Evolutionary conservation across 805 yeast species (phyloP).

Genomic region (Saturnispora besseyi): DNA sequence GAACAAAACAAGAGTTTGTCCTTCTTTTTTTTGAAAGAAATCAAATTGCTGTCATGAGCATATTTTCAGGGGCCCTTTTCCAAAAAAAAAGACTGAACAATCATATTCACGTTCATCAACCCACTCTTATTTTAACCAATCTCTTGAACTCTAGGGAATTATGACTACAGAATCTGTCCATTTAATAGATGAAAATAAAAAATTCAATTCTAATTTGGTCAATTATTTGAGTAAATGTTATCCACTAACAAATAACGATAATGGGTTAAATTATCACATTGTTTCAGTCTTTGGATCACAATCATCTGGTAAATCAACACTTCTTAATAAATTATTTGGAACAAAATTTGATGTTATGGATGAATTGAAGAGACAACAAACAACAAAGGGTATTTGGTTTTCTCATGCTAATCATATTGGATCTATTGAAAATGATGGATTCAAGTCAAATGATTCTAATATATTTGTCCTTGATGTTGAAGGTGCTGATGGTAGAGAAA

Average conservation of each 20-base stretch:
- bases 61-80: background rate
- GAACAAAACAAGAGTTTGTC: background rate
- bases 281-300: constrained; percentile 97
- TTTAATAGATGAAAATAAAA: constrained; percentile 52
- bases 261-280: constrained; percentile 74
- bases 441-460: constrained; percentile 20
- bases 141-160: no score
- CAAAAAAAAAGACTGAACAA: no score
- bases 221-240: constrained; percentile 26
- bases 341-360: constrained; percentile 92
- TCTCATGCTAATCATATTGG: constrained; percentile 45
- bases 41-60: background rate
- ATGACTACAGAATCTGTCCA: constrained; percentile 30
- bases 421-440: constrained; percentile 10
- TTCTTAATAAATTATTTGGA: constrained; percentile 75
- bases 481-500: constrained; percentile 96
- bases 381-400: constrained; percentile 80
- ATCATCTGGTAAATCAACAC: constrained; percentile 91
- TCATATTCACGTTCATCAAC: no score
- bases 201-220: constrained; percentile 34
- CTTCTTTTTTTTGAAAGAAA: background rate
- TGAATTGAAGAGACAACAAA: constrained; percentile 76
- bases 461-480: constrained; percentile 92
- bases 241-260: constrained; percentile 23
- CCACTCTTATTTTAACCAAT: no score